These are phyloP conservation scores for Gaertneriomyces semiglobifer DNA, from an alignment of 192 early-diverging fungal genomes.

Conservation along the genomic window DNA sequence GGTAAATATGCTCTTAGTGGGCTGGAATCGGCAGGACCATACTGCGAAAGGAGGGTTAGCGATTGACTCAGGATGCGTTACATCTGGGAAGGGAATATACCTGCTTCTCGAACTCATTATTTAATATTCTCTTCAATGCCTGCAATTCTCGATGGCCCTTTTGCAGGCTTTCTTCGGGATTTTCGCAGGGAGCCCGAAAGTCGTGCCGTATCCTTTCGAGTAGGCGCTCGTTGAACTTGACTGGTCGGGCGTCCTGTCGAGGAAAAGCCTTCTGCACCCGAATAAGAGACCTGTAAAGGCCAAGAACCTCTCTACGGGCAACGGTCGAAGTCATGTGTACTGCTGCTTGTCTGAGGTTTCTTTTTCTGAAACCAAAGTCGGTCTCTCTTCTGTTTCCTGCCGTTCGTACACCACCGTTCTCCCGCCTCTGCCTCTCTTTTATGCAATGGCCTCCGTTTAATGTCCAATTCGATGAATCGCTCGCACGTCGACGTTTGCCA, in stretches of 20 bases:
- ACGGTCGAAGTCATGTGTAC: neutral
- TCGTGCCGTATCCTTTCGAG: conserved; percentile 16
- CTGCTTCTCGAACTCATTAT: conserved; percentile 17
- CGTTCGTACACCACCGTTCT: too few species aligned
- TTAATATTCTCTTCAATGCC: conserved; percentile 9
- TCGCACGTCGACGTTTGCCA: too few species aligned
- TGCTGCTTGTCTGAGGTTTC: too few species aligned
- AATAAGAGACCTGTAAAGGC: conserved; percentile 23
- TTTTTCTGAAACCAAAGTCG: too few species aligned
- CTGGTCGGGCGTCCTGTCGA: conserved; percentile 19
- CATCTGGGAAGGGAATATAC: neutral
- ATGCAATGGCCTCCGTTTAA: too few species aligned
- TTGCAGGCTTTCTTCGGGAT: neutral
- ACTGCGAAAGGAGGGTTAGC: conserved; percentile 13
- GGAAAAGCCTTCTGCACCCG: conserved; percentile 23
- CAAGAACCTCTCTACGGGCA: conserved; percentile 11
- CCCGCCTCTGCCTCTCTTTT: too few species aligned
- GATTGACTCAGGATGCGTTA: neutral
- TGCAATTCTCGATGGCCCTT: conserved; percentile 12
- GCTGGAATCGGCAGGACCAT: conserved; percentile 6
- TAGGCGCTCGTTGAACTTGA: conserved; percentile 1
- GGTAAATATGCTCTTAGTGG: conserved; percentile 18
- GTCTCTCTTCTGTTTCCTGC: too few species aligned
- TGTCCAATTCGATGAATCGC: too few species aligned
- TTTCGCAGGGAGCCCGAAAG: conserved; percentile 8